phyloP scores from a whole-genome alignment of 768 basidiomycete genomes.

The Asterophora parasitica region DNA sequence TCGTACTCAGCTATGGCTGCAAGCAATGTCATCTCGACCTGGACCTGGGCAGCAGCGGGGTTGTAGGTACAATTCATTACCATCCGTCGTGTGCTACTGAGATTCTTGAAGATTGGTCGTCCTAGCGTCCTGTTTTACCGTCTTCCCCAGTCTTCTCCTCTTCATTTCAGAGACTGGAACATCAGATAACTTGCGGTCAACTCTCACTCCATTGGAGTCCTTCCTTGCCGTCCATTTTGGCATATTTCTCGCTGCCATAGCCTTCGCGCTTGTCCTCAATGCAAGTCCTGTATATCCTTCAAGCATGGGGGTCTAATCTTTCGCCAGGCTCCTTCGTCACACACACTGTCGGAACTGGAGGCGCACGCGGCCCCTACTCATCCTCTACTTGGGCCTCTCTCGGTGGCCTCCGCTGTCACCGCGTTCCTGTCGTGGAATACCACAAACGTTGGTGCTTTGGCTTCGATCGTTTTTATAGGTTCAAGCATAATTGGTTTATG shows the following conservation, averaged over 20 bases:
- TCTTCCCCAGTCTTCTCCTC: slow-evolving; percentile 62
- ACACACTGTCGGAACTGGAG: slow-evolving; percentile 27
- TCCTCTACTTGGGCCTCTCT: slow-evolving; percentile 61
- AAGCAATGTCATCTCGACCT: slow-evolving; percentile 21
- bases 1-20: background rate
- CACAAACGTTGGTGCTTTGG: slow-evolving; percentile 49
- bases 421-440: slow-evolving; percentile 68
- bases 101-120: slow-evolving; percentile 18
- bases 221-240: slow-evolving; percentile 68
- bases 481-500: slow-evolving; percentile 52
- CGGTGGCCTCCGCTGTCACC: slow-evolving; percentile 46
- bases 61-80: slow-evolving; percentile 20
- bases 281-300: slow-evolving; percentile 30
- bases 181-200: slow-evolving; percentile 28
- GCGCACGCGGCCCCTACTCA: slow-evolving; percentile 33
- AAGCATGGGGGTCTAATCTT: background rate
- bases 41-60: slow-evolving; percentile 25
- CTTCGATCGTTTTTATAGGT: slow-evolving; percentile 45
- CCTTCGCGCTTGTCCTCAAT: slow-evolving; percentile 54
- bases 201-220: slow-evolving; percentile 61
- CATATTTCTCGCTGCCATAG: slow-evolving; percentile 51
- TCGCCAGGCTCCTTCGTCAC: slow-evolving; percentile 42
- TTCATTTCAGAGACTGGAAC: slow-evolving; percentile 52
- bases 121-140: slow-evolving; percentile 28
- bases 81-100: slow-evolving; percentile 15